Evolutionary conservation across 768 basidiomycete species (phyloP).

Genomic region (Boletus eberwhitei): DNA sequence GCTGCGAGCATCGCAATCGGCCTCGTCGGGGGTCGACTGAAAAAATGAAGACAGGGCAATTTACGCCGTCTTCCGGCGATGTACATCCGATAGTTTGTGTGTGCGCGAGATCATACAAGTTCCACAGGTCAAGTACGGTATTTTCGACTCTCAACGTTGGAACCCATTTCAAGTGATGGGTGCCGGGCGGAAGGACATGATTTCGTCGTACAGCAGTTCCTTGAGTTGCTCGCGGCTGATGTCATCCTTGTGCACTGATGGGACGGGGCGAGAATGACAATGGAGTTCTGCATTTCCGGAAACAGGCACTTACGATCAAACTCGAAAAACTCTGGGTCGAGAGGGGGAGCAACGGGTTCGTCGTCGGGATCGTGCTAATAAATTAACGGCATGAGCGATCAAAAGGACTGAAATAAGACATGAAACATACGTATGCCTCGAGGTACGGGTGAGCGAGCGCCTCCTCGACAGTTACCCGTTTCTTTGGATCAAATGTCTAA

Average conservation of each 20-base stretch:
- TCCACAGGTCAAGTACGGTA: background rate
- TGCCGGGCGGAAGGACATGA: constrained; percentile 80
- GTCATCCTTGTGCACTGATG: constrained; percentile 86
- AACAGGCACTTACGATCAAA: constrained; percentile 71
- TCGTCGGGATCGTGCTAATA: constrained; percentile 90
- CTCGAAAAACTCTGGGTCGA: constrained; percentile 95
- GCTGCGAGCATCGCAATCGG: background rate
- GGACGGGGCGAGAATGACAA: background rate
- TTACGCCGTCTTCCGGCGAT: constrained; percentile 3
- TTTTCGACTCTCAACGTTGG: background rate
- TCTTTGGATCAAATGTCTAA: constrained; percentile 96
- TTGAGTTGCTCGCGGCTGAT: constrained; percentile 95
- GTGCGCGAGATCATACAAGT: background rate
- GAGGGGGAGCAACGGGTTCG: constrained; percentile 93
- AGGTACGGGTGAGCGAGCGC: constrained; percentile 94
- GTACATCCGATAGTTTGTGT: background rate
- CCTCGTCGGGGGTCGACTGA: background rate
- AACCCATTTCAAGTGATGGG: constrained; percentile 39
- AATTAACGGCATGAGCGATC: constrained; percentile 5
- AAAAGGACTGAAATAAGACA: background rate
- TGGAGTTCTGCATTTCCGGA: background rate
- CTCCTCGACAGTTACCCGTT: constrained; percentile 91
- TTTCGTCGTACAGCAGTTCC: constrained; percentile 90
- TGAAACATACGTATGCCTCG: constrained; percentile 73
- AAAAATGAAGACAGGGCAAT: background rate